Evolutionary conservation across 805 yeast genomes (phyloP).

Genomic region (Hyphopichia homilentoma): DNA sequence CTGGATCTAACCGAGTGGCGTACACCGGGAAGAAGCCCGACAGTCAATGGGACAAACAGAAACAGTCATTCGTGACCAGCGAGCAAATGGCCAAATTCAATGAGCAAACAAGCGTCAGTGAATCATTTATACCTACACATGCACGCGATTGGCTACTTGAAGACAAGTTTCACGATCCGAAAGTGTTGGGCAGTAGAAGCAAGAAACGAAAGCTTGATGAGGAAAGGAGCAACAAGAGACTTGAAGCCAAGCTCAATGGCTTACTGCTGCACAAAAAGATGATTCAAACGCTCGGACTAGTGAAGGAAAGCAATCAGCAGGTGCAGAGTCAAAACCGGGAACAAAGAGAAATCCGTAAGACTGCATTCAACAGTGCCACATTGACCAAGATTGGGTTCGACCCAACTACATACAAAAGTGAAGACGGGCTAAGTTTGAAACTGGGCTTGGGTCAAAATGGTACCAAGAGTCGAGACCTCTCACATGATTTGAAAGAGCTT

Average conservation of each 20-base stretch:
- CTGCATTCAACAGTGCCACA: conserved; percentile 38
- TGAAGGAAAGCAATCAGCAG: conserved; percentile 6
- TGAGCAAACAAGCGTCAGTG: conserved; percentile 9
- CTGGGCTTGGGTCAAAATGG: background rate
- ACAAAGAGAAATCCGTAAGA: conserved; percentile 9
- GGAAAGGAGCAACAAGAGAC: conserved; percentile 26
- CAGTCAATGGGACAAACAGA: conserved; percentile 2
- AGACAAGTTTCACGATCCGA: conserved; percentile 45
- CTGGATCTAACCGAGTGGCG: conserved; percentile 56
- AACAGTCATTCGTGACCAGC: conserved; percentile 22
- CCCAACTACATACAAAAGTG: conserved; percentile 33
- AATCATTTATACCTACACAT: no score
- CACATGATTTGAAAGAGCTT: conserved; percentile 16
- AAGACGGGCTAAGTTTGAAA: background rate
- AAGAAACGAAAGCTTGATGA: conserved; percentile 28
- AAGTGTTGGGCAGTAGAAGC: conserved; percentile 36
- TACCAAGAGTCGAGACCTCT: conserved; percentile 6
- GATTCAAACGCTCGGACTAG: conserved; percentile 17
- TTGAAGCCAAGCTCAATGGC: conserved; percentile 31
- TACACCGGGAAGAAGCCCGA: conserved; percentile 9
- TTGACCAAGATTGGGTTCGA: conserved; percentile 48
- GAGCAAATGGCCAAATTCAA: conserved; percentile 22
- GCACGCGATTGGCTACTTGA: conserved; percentile 10
- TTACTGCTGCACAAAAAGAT: conserved; percentile 13
- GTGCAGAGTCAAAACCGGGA: conserved; percentile 6